Evolutionary conservation across 1,139 yeast genomes (phyloP), one percentile per base, ranked within the genome.

Genomic region (Nakaseomyces nivariensis): DNA sequence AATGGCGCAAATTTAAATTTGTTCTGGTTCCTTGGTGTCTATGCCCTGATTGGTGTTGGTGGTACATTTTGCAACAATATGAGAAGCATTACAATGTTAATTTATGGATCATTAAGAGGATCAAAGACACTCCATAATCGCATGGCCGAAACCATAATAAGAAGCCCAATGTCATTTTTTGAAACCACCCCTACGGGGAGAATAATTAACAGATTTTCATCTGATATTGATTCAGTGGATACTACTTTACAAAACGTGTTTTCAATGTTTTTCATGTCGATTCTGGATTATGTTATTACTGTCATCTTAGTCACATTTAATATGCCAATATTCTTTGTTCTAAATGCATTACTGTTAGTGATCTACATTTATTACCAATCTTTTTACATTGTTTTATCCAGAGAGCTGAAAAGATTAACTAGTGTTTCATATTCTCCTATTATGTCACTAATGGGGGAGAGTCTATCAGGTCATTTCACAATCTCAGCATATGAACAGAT

Each of bases 181-280:
- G 92, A 84, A 66, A 83, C 89, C 1, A 84, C 90, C 0, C 92
- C 92, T 34, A 72, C 81, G 54, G 92, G 92, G n/a, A 74, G 92
- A 67, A 73, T 84, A 42, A 72, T 82, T 59, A 84, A 84, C 51
- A 64, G 81, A 49, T 86, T 86, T 60, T 79, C 90, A 17, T 77
- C 82, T 54, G 95, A 86, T 63, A 74, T 86, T 60, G 76, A 75
- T 52, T 76, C 77, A 48, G 70, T 85, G 51, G 94, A 85, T 62
- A 71, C 72, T 47, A 66, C 68, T 3, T 66, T 79, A 37, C 81
- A 82, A 25, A 67, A 71, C 48, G 68, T 73, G 0, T 71, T 78
- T 54, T 61, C 71, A 7, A 69, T 72, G 24, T 73, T 80, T 51
- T 72, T 78, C 55, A 63, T 68, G 17, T 69, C 75, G 0, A 49